Conservation (phyloP, 1,284 basidiomycete species). For the Papiliotrema nemorosa region DNA sequence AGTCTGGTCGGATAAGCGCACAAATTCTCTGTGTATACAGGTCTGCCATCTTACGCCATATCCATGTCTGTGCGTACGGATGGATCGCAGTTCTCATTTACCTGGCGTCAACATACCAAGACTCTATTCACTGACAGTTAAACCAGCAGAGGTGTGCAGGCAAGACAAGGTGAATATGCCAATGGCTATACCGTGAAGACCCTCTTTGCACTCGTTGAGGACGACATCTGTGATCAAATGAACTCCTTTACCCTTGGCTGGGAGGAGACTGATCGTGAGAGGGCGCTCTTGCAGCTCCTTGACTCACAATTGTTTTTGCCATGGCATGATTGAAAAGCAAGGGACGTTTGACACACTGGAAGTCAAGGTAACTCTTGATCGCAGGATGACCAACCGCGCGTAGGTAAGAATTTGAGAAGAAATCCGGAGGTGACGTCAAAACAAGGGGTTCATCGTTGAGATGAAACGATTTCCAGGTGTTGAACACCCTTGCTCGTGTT, state of each 20-base stretch:
- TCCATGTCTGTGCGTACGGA: slow-evolving; percentile 50
- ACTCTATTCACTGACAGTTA: slow-evolving; percentile 65
- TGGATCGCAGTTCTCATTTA: slow-evolving; percentile 46
- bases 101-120: slow-evolving; percentile 16
- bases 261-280: slow-evolving; percentile 53
- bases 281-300: background rate
- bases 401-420: too few species aligned
- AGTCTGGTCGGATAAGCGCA: too few species aligned
- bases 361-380: background rate
- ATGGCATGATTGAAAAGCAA: slow-evolving; percentile 61
- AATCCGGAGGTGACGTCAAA: background rate
- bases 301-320: slow-evolving; percentile 78
- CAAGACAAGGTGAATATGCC: slow-evolving; percentile 56
- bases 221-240: slow-evolving; percentile 85
- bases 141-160: slow-evolving; percentile 83
- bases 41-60: slow-evolving; percentile 39
- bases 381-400: too few species aligned
- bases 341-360: background rate
- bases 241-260: slow-evolving; percentile 55
- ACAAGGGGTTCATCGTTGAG: background rate
- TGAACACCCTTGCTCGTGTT: too few species aligned
- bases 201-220: slow-evolving; percentile 64
- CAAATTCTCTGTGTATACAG: too few species aligned
- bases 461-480: background rate
- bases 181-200: slow-evolving; percentile 67